These are phyloP conservation scores for Sugiyamaella lignohabitans DNA, from an alignment of 805 yeast genomes.

Conservation along the genomic window DNA sequence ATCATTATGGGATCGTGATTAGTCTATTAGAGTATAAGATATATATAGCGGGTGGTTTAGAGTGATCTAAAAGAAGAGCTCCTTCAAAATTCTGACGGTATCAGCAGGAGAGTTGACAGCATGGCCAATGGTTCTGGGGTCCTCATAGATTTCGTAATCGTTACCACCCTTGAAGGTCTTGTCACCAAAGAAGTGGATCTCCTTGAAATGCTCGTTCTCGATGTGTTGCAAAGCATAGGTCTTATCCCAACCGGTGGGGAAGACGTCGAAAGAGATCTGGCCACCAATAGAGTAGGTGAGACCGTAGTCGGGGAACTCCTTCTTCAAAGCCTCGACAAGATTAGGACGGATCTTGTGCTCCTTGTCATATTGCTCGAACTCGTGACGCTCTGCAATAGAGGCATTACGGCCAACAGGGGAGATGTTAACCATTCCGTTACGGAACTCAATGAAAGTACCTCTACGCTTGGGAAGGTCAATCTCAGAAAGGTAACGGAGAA, in stretches of 20 bases:
- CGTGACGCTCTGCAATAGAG: slow-evolving; percentile 86
- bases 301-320: slow-evolving; percentile 73
- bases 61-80: slow-evolving; percentile 57
- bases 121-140: slow-evolving; percentile 91
- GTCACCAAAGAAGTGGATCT: slow-evolving; percentile 98
- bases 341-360: slow-evolving; percentile 73
- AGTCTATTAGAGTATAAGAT: too few relatives aligned
- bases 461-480: slow-evolving; percentile 93
- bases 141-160: slow-evolving; percentile 93
- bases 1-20: too few relatives aligned
- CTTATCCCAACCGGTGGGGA: slow-evolving; percentile 99
- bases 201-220: slow-evolving; percentile 71
- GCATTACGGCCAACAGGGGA: slow-evolving; percentile 99
- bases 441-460: slow-evolving; percentile 97
- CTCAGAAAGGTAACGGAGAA: slow-evolving; percentile 75
- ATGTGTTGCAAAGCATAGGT: slow-evolving; percentile 96
- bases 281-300: slow-evolving; percentile 98
- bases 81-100: slow-evolving; percentile 78
- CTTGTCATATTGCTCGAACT: slow-evolving; percentile 79
- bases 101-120: slow-evolving; percentile 86
- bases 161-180: slow-evolving; percentile 95
- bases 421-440: slow-evolving; percentile 98
- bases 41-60: neutral
- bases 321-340: slow-evolving; percentile 78
- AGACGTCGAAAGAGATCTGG: slow-evolving; percentile 97